A percentile compares a stretch with the other conserved stretches of the same genome.
phyloP scores from a whole-genome alignment of 306 rosid species.

The Dryas octopetala region DNA sequence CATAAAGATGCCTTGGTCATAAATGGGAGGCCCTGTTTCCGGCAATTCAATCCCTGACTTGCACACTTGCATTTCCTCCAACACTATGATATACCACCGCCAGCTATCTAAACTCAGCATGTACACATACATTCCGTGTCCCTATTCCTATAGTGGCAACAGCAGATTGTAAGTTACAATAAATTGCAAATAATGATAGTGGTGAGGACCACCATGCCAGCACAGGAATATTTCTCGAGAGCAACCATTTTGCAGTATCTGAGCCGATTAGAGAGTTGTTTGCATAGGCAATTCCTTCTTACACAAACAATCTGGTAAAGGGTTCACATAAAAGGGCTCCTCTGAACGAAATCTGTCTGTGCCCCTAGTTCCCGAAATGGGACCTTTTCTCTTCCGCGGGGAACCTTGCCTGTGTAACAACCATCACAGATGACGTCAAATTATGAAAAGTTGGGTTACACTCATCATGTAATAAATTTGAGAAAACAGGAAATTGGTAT shows the following conservation, averaged over 20 bases:
- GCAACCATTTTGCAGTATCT: conserved; percentile 14
- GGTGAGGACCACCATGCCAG: conserved; percentile 4
- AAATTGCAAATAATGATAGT: conserved; percentile 7
- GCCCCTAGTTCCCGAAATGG: conserved; percentile 84
- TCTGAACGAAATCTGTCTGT: conserved; percentile 88
- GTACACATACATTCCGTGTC: conserved; percentile 35
- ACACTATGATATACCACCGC: conserved; percentile 22
- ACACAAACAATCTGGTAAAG: conserved; percentile 89
- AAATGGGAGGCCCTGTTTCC: conserved; percentile 26
- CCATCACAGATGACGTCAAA: conserved; percentile 8
- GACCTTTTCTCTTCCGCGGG: conserved; percentile 86
- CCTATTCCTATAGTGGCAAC: conserved; percentile 13
- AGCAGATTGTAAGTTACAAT: conserved; percentile 23
- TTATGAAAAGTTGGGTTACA: background rate
- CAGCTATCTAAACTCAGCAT: conserved; percentile 21
- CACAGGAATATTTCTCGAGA: conserved; percentile 14
- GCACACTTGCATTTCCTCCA: conserved; percentile 25
- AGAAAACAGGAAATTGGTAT: background rate
- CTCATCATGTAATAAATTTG: background rate
- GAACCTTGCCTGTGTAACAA: conserved; percentile 67
- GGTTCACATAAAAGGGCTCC: conserved; percentile 86
- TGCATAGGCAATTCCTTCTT: conserved; percentile 38
- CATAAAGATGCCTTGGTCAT: conserved; percentile 30
- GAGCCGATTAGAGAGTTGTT: conserved; percentile 33
- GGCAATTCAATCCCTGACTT: conserved; percentile 6